phyloP scores from a whole-genome alignment of 192 early-diverging fungal genomes.

The Mortierella claussenii region DNA sequence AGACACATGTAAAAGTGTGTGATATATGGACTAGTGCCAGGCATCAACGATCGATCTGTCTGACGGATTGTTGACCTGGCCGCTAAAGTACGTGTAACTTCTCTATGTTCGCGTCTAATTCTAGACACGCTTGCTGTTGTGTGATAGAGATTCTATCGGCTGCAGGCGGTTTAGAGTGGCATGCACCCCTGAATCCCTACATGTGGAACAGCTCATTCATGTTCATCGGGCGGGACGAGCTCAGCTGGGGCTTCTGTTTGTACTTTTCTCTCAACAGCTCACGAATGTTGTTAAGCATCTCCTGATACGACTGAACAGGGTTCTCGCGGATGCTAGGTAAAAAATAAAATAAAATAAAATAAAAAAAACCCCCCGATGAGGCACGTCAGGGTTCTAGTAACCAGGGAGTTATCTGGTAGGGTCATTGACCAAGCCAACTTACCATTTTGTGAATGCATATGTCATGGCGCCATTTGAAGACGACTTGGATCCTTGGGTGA shows the following conservation, averaged over 20 bases:
- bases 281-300: slow-evolving; percentile 69
- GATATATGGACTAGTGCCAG: no score
- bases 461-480: slow-evolving; percentile 69
- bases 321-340: slow-evolving; percentile 56
- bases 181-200: no score
- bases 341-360: background rate
- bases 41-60: no score
- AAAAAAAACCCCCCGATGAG: no score
- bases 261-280: slow-evolving; percentile 63
- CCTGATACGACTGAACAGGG: slow-evolving; percentile 65
- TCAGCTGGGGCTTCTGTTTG: slow-evolving; percentile 79
- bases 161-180: no score
- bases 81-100: no score
- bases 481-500: slow-evolving; percentile 50
- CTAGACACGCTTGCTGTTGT: no score
- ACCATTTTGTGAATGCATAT: slow-evolving; percentile 67
- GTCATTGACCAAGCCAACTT: background rate
- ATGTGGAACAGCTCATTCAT: slow-evolving; percentile 74
- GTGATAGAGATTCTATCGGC: no score
- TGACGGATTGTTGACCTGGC: no score
- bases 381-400: no score
- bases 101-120: no score
- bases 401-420: background rate
- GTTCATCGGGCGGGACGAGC: slow-evolving; percentile 72
- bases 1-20: no score